phyloP scores from a whole-genome alignment of 192 early-diverging fungal genomes.

The Lunasporangiospora selenospora region DNA sequence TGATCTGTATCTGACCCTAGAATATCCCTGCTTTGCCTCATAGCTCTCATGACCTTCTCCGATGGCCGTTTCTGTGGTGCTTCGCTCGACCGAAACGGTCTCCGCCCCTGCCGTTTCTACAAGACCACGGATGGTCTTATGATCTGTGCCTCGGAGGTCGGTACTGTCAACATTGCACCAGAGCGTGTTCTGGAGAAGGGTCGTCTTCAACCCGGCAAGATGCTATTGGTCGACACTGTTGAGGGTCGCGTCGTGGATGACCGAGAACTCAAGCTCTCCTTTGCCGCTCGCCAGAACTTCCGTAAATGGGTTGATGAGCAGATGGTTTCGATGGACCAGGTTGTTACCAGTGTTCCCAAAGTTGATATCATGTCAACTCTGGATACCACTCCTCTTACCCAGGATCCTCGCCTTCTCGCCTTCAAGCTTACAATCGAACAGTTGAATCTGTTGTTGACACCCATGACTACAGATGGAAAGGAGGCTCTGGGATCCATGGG shows the following conservation, averaged over 20 bases:
- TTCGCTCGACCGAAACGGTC: constrained; percentile 97
- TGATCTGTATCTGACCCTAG: no score
- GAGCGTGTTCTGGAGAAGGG: constrained; percentile 87
- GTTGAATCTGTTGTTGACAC: constrained; percentile 84
- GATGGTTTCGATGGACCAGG: constrained; percentile 74
- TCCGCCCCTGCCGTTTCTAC: constrained; percentile 98
- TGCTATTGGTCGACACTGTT: constrained; percentile 95
- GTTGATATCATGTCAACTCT: constrained; percentile 51
- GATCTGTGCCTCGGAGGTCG: constrained; percentile 98
- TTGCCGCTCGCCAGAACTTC: constrained; percentile 76
- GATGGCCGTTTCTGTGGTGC: constrained; percentile 98
- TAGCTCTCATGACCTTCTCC: constrained; percentile 92
- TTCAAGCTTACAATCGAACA: constrained; percentile 96
- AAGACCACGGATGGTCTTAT: constrained; percentile 90
- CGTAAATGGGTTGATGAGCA: constrained; percentile 86
- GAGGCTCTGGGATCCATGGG: constrained; percentile 99
- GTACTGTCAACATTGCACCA: constrained; percentile 85
- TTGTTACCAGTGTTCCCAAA: constrained; percentile 51
- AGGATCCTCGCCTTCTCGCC: constrained; percentile 80
- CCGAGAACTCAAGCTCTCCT: constrained; percentile 82
- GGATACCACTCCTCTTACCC: constrained; percentile 68
- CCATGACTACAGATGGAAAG: constrained; percentile 89
- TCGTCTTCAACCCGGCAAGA: constrained; percentile 94
- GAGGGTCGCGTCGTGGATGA: constrained; percentile 93
- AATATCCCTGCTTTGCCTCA: not conserved